These are phyloP conservation scores for Lecanicillium sp. DNA, from an alignment of 2,329 filamentous ascomycete species.

Conservation along the genomic window DNA sequence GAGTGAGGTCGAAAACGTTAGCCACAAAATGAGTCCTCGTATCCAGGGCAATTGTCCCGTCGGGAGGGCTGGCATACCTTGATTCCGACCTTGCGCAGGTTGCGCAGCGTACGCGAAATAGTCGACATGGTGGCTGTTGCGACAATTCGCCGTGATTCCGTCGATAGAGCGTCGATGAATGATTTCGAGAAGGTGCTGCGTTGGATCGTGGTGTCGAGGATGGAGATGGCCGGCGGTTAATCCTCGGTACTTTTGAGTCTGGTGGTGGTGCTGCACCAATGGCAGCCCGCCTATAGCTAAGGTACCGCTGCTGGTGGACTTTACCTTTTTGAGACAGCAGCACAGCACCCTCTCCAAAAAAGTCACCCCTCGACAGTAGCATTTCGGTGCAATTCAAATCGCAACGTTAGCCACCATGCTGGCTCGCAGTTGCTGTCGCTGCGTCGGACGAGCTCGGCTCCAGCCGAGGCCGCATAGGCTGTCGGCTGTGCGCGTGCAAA, in stretches of 20 bases:
- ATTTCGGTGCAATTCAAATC: too few species aligned
- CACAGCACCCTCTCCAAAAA: not conserved
- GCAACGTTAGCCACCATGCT: constrained; percentile 21
- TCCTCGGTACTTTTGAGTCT: constrained; percentile 15
- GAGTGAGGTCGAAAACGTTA: constrained; percentile 8
- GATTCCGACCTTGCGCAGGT: constrained; percentile 79
- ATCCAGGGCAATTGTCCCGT: not conserved
- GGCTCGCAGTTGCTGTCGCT: constrained; percentile 25
- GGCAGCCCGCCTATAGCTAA: not conserved
- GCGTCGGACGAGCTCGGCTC: constrained; percentile 17
- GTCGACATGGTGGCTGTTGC: constrained; percentile 70
- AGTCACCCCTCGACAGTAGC: not conserved
- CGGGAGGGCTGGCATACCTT: constrained; percentile 52
- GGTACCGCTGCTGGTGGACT: not conserved
- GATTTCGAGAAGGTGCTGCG: constrained; percentile 3
- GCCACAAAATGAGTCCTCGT: too few species aligned
- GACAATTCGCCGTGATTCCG: constrained; percentile 17
- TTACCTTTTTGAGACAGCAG: constrained; percentile 3
- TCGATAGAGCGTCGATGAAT: constrained; percentile 10
- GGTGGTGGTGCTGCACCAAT: not conserved
- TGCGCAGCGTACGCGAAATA: constrained; percentile 74
- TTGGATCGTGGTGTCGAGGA: constrained; percentile 8
- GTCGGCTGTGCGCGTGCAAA: constrained; percentile 24
- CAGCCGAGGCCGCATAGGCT: constrained; percentile 20
- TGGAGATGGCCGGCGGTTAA: constrained; percentile 19